Percentiles rank a stretch among this genome's conserved stretches.
These are phyloP conservation scores for Zygoascus hellenicus DNA, from an alignment of 1,139 yeast genomes.

Conservation along the genomic window DNA sequence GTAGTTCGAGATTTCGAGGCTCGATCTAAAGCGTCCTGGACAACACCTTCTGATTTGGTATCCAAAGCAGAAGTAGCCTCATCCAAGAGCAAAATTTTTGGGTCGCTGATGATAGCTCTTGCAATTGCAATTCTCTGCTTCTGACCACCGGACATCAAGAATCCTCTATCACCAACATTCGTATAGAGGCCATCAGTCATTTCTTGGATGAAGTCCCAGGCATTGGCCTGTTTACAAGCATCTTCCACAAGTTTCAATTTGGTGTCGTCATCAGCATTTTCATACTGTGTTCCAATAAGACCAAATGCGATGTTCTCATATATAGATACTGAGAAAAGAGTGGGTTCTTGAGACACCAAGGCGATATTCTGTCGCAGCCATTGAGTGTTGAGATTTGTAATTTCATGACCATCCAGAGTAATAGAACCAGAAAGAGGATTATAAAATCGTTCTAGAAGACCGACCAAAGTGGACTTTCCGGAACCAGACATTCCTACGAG, in stretches of 20 bases:
- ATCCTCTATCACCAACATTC: slow-evolving; percentile 50
- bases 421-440: slow-evolving; percentile 56
- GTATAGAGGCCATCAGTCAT: slow-evolving; percentile 45
- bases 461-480: slow-evolving; percentile 82
- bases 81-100: slow-evolving; percentile 57
- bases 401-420: slow-evolving; percentile 58
- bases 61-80: slow-evolving; percentile 82
- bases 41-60: slow-evolving; percentile 55
- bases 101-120: slow-evolving; percentile 63
- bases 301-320: slow-evolving; percentile 79
- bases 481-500: slow-evolving; percentile 91
- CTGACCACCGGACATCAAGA: slow-evolving; percentile 72
- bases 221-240: slow-evolving; percentile 39
- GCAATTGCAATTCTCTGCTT: slow-evolving; percentile 88
- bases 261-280: slow-evolving; percentile 36
- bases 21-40: slow-evolving; percentile 49
- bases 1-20: slow-evolving; percentile 65
- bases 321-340: slow-evolving; percentile 70
- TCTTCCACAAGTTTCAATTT: slow-evolving; percentile 32
- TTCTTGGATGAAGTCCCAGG: slow-evolving; percentile 37
- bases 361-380: slow-evolving; percentile 73
- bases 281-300: slow-evolving; percentile 47
- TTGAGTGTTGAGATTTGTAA: slow-evolving; percentile 59
- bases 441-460: slow-evolving; percentile 67
- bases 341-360: slow-evolving; percentile 85